Evolutionary conservation across 352 stramenopile genomes (phyloP).

Genomic region (Pythium rhizo-oryzae): DNA sequence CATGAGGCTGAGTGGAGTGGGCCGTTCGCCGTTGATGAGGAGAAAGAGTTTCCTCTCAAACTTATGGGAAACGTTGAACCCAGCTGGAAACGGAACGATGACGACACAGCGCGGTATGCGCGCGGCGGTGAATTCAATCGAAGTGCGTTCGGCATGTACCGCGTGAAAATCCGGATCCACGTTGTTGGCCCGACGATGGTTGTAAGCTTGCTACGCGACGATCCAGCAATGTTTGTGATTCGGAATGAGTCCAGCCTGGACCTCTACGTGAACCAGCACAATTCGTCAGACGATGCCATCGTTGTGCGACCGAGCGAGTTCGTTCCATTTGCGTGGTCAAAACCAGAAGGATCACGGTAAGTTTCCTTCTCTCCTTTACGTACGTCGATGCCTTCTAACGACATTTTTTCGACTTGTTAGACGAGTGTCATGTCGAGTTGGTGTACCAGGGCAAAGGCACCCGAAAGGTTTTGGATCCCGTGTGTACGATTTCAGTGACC

Average conservation of each 20-base stretch:
- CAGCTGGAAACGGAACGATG: constrained; percentile 49
- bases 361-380: neutral
- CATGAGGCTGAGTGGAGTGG: constrained; percentile 80
- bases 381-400: neutral
- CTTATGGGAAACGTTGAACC: constrained; percentile 59
- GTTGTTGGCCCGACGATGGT: constrained; percentile 82
- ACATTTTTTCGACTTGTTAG: constrained; percentile 32
- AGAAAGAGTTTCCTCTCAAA: constrained; percentile 86
- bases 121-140: constrained; percentile 46
- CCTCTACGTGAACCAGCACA: constrained; percentile 70
- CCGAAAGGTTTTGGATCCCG: constrained; percentile 60
- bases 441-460: constrained; percentile 48
- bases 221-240: constrained; percentile 87
- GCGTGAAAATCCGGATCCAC: constrained; percentile 77
- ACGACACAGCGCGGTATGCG: constrained; percentile 34
- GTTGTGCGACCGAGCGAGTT: constrained; percentile 74
- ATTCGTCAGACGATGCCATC: constrained; percentile 64
- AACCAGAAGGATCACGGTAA: constrained; percentile 72
- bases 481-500: constrained; percentile 85
- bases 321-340: constrained; percentile 80
- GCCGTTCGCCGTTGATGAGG: constrained; percentile 79
- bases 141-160: constrained; percentile 55
- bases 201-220: constrained; percentile 72
- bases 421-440: constrained; percentile 70
- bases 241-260: constrained; percentile 81